A percentile compares a stretch with the other conserved stretches of the same genome.
These are phyloP conservation scores for Austropuccinia psidii DNA, from an alignment of 1,284 basidiomycete genomes.

Conservation along the genomic window DNA sequence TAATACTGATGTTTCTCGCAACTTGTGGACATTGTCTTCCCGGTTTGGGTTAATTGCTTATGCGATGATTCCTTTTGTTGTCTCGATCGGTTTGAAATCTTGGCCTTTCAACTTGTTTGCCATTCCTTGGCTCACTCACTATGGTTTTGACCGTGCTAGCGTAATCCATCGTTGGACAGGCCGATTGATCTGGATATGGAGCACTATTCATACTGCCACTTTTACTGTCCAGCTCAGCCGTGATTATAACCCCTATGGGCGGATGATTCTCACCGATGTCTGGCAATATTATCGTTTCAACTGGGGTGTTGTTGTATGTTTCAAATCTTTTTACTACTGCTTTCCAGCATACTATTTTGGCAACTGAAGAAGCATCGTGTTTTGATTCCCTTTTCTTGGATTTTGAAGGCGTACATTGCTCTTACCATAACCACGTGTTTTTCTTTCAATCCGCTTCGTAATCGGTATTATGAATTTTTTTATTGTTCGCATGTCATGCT, in stretches of 20 bases:
- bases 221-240: conserved; percentile 64
- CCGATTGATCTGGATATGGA: conserved; percentile 64
- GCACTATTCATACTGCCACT: conserved; percentile 60
- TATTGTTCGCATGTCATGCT: conserved; percentile 31
- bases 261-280: conserved; percentile 57
- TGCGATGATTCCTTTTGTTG: conserved; percentile 65
- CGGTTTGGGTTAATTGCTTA: conserved; percentile 70
- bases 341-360: neutral
- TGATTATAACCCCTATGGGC: conserved; percentile 51
- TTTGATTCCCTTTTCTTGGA: neutral
- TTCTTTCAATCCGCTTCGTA: conserved; percentile 60
- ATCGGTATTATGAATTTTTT: conserved; percentile 59
- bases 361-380: neutral
- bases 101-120: conserved; percentile 73
- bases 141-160: conserved; percentile 69
- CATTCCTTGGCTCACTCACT: conserved; percentile 60
- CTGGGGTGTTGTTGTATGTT: conserved; percentile 63
- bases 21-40: conserved; percentile 68
- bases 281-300: conserved; percentile 65
- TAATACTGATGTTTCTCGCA: conserved; percentile 61
- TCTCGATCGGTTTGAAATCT: conserved; percentile 70
- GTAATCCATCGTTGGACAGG: conserved; percentile 66
- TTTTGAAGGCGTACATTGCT: conserved; percentile 58
- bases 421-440: conserved; percentile 62
- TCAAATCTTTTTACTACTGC: neutral